Percentiles rank a stretch among this genome's conserved stretches.
These are phyloP conservation scores for Trichoderma harzianum DNA, from an alignment of 2,329 filamentous ascomycete genomes.

Conservation along the genomic window DNA sequence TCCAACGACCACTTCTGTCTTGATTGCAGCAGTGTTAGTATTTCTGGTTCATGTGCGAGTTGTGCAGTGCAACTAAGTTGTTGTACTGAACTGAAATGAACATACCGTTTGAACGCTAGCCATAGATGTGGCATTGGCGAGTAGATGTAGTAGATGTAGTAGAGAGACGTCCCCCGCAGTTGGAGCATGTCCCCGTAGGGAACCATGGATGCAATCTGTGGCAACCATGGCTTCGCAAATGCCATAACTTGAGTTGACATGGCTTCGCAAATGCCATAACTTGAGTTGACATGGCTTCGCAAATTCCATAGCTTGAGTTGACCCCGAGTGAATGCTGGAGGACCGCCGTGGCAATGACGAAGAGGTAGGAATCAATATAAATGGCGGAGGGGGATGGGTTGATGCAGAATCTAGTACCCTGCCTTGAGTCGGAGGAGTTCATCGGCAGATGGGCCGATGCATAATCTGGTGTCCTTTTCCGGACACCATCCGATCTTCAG, in stretches of 20 bases:
- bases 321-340: background rate
- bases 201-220: background rate
- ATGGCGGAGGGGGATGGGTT: background rate
- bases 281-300: background rate
- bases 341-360: background rate
- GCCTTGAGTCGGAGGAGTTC: background rate
- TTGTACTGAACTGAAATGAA: too few relatives aligned
- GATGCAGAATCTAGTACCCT: background rate
- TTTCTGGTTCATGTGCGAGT: background rate
- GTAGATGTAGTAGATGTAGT: too few relatives aligned
- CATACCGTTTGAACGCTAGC: too few relatives aligned
- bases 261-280: background rate
- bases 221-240: background rate
- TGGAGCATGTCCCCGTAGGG: background rate
- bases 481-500: too few relatives aligned
- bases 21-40: too few relatives aligned
- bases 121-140: too few relatives aligned
- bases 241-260: background rate
- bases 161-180: background rate
- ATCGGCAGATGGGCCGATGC: too few relatives aligned
- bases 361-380: background rate
- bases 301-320: background rate
- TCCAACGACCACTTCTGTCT: slow-evolving; percentile 8
- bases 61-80: background rate
- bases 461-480: too few relatives aligned